Percentiles rank a stretch among this genome's conserved stretches.
These are phyloP conservation scores for Acacia crassicarpa DNA, from an alignment of 306 rosid species.

Conservation along the genomic window DNA sequence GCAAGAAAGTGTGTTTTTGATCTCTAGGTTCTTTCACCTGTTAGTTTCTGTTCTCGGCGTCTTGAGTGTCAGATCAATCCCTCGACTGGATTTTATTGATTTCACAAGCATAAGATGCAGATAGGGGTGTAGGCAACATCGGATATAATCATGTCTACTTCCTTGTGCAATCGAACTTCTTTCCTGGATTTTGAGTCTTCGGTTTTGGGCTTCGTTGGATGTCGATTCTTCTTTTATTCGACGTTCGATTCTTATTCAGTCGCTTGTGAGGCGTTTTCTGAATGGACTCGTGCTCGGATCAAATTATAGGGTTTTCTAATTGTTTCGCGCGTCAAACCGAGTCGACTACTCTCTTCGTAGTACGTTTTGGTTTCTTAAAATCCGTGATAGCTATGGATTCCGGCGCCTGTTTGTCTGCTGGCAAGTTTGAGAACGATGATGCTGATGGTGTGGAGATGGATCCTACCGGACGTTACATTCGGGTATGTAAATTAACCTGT, in stretches of 20 bases:
- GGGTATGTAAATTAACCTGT: slow-evolving; percentile 43
- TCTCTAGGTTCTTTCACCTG: background rate
- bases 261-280: slow-evolving; percentile 78
- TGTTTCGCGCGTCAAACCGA: background rate
- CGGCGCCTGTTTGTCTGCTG: slow-evolving; percentile 6
- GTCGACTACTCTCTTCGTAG: background rate
- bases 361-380: background rate
- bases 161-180: background rate
- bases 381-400: slow-evolving; percentile 37
- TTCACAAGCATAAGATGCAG: slow-evolving; percentile 45
- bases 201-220: background rate
- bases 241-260: slow-evolving; percentile 63
- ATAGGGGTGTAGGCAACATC: slow-evolving; percentile 23
- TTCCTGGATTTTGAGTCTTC: slow-evolving; percentile 23
- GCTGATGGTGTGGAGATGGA: slow-evolving; percentile 54
- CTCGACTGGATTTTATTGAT: background rate
- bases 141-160: slow-evolving; percentile 13
- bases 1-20: background rate
- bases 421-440: slow-evolving; percentile 9
- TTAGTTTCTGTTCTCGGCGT: background rate
- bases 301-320: slow-evolving; percentile 17
- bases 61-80: background rate
- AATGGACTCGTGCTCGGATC: slow-evolving; percentile 30
- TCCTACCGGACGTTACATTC: slow-evolving; percentile 69
- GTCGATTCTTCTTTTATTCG: slow-evolving; percentile 59